phyloP scores from a whole-genome alignment of 768 basidiomycete species.

The Tulasnella sp. region DNA sequence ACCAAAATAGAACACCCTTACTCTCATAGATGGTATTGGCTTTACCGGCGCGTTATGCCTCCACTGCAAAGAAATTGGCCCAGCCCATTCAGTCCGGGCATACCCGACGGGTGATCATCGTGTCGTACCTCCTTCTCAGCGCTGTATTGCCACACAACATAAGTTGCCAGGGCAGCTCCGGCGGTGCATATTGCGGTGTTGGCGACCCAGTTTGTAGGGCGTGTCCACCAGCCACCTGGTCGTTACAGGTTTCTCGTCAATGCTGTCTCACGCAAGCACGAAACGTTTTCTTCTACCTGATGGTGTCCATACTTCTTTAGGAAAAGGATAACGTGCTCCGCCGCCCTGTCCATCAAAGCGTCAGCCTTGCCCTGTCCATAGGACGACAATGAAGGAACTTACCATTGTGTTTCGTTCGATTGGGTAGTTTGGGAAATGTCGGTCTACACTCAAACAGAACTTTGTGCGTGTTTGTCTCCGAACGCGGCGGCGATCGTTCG shows the following conservation, averaged over 20 bases:
- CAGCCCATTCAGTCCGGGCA: neutral
- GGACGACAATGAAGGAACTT: neutral
- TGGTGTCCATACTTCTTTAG: constrained; percentile 94
- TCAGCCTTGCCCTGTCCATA: neutral
- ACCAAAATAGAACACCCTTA: constrained; percentile 45
- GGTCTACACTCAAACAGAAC: constrained; percentile 9
- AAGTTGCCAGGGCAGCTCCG: constrained; percentile 70
- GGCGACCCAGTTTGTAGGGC: constrained; percentile 84
- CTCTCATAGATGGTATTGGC: constrained; percentile 79
- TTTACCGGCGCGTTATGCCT: constrained; percentile 63
- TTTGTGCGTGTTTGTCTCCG: constrained; percentile 7
- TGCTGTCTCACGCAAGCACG: neutral
- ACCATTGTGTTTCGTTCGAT: constrained; percentile 10
- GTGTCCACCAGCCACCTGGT: constrained; percentile 93
- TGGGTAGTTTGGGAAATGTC: constrained; percentile 17
- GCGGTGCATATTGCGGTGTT: constrained; percentile 77
- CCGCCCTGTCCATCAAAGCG: constrained; percentile 61
- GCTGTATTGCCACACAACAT: constrained; percentile 69
- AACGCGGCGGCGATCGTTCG: neutral
- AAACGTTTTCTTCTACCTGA: constrained; percentile 56
- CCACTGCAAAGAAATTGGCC: constrained; percentile 47
- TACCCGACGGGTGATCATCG: neutral
- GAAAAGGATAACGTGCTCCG: constrained; percentile 87
- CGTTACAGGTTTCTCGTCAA: neutral
- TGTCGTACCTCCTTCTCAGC: constrained; percentile 75